Evolutionary conservation across 441 rosid species (phyloP).

Genomic region (Croton laevigatus): DNA sequence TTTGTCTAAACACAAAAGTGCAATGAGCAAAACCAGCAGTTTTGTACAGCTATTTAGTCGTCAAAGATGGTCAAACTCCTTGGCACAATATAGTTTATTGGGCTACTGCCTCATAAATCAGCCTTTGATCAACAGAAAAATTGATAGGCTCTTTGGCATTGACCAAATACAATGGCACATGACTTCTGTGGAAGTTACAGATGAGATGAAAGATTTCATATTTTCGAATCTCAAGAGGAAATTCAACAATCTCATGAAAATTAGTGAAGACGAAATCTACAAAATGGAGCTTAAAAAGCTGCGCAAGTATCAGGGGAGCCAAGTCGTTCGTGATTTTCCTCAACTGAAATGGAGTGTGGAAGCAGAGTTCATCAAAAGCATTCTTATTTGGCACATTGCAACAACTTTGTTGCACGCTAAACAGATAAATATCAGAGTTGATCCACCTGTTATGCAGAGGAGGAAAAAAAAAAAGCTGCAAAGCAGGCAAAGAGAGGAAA

Average conservation of each 20-base stretch:
- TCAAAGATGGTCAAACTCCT: conserved; percentile 24
- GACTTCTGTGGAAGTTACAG: neutral
- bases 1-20: neutral
- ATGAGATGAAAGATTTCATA: neutral
- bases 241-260: conserved; percentile 1
- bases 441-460: no score
- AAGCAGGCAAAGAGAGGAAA: neutral
- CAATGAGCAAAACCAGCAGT: neutral
- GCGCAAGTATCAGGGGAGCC: neutral
- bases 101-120: conserved; percentile 8
- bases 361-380: conserved; percentile 30
- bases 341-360: no score
- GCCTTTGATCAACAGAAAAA: neutral
- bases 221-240: conserved; percentile 8
- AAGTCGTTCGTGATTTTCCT: neutral
- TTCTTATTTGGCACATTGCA: conserved; percentile 43
- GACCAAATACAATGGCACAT: neutral
- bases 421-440: no score
- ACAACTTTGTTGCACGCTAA: conserved; percentile 18
- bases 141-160: neutral
- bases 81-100: conserved; percentile 22
- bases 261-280: neutral
- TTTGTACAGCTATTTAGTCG: neutral
- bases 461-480: no score
- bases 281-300: neutral